Evolutionary conservation across 2,329 filamentous ascomycete genomes (phyloP).

Genomic region (Epichloe bromicola): DNA sequence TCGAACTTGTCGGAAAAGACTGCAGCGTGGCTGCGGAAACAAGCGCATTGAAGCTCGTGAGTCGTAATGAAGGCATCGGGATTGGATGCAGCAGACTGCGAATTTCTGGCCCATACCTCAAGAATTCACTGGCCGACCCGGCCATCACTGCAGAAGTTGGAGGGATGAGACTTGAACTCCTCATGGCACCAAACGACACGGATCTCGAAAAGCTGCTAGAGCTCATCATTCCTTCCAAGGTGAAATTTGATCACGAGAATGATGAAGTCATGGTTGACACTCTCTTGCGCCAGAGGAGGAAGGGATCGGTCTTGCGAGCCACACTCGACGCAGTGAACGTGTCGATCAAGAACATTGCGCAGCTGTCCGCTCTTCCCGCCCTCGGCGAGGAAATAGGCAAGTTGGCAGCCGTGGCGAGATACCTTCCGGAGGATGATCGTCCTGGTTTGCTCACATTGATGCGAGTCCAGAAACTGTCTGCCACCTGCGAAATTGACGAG

Average conservation of each 20-base stretch:
- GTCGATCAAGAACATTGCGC: slow-evolving; percentile 47
- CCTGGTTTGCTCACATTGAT: slow-evolving; percentile 73
- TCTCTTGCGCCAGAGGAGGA: slow-evolving; percentile 69
- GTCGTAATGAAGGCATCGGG: slow-evolving; percentile 58
- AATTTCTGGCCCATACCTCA: slow-evolving; percentile 55
- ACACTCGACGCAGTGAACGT: slow-evolving; percentile 52
- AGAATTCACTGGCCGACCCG: slow-evolving; percentile 38
- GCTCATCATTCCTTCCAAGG: slow-evolving; percentile 80
- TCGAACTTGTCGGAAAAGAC: slow-evolving; percentile 65
- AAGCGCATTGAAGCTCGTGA: slow-evolving; percentile 70
- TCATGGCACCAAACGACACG: slow-evolving; percentile 57
- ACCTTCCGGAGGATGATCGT: slow-evolving; percentile 87
- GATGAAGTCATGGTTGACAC: slow-evolving; percentile 95
- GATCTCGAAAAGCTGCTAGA: slow-evolving; percentile 75
- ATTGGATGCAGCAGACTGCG: slow-evolving; percentile 65
- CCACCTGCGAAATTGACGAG: slow-evolving; percentile 50
- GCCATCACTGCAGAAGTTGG: slow-evolving; percentile 50
- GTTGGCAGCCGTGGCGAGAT: slow-evolving; percentile 80
- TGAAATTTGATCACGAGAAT: slow-evolving; percentile 72
- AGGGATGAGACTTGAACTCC: slow-evolving; percentile 59
- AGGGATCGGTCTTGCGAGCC: slow-evolving; percentile 69
- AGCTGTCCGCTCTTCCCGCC: slow-evolving; percentile 53
- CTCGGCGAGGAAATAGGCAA: slow-evolving; percentile 70
- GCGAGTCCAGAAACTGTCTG: slow-evolving; percentile 49
- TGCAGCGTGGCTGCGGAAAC: slow-evolving; percentile 64